phyloP scores from a whole-genome alignment of 2,329 filamentous ascomycete genomes.

The Stemphylium vesicarium region DNA sequence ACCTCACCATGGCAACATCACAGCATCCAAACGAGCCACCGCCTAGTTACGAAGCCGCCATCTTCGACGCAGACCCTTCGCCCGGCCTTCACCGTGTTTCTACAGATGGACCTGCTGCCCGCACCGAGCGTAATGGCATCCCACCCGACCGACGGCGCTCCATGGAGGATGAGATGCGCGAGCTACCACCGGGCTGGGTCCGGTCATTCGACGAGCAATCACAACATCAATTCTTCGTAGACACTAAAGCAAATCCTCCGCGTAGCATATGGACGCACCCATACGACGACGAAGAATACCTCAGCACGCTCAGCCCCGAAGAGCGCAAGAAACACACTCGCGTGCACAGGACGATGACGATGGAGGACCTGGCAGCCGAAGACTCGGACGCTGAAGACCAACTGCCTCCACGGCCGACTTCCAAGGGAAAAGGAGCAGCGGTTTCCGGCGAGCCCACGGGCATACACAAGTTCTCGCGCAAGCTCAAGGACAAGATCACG shows the following conservation, averaged over 20 bases:
- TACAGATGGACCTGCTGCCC: constrained; percentile 37
- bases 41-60: constrained; percentile 44
- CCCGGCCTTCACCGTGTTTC: constrained; percentile 37
- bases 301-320: constrained; percentile 55
- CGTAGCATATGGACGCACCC: constrained; percentile 68
- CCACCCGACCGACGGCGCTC: constrained; percentile 59
- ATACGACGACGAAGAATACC: constrained; percentile 64
- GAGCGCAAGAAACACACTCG: constrained; percentile 58
- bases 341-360: constrained; percentile 45
- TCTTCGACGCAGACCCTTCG: constrained; percentile 30
- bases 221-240: constrained; percentile 68
- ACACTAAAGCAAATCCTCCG: constrained; percentile 61
- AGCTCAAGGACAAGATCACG: constrained; percentile 66
- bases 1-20: constrained; percentile 28
- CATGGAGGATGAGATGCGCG: constrained; percentile 67
- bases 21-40: constrained; percentile 38
- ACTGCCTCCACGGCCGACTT: constrained; percentile 18
- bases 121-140: constrained; percentile 59
- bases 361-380: constrained; percentile 56
- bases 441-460: constrained; percentile 35
- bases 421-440: constrained; percentile 9
- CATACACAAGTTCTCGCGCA: constrained; percentile 59
- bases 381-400: constrained; percentile 41
- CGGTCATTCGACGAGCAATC: constrained; percentile 61
- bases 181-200: constrained; percentile 63